A percentile compares a stretch with the other conserved stretches of the same genome.
Evolutionary conservation across 2,329 filamentous ascomycete species (phyloP).

Genomic region (Pestalotiopsis sp.): DNA sequence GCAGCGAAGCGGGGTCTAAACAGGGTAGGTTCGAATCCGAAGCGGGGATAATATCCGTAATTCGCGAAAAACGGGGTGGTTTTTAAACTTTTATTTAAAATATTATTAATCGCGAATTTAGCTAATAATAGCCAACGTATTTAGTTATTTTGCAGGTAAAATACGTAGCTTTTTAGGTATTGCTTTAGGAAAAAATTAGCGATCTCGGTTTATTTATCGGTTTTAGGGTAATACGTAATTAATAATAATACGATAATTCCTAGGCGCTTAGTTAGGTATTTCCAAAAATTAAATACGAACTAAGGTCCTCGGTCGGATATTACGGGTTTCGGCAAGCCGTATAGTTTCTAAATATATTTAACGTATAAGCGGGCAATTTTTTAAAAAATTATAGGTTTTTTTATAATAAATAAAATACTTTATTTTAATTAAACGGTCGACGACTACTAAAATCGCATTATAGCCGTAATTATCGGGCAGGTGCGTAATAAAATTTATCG

Average conservation of each 20-base stretch:
- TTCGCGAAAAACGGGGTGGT: not conserved
- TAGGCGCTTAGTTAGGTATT: not conserved
- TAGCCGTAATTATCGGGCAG: not conserved
- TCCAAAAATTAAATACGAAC: not conserved
- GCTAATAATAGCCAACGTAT: not conserved
- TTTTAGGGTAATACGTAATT: not conserved
- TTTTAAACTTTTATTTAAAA: not conserved
- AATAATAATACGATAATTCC: not conserved
- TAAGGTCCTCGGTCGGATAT: not conserved
- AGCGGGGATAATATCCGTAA: not conserved
- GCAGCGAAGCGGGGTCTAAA: rapidly evolving
- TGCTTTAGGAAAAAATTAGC: no score
- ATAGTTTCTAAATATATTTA: not conserved
- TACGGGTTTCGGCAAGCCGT: not conserved
- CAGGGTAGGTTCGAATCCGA: not conserved
- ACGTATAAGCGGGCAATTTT: not conserved
- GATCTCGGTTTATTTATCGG: no score
- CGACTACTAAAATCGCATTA: not conserved
- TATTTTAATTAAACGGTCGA: not conserved
- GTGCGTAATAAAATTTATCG: not conserved
- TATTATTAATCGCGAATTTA: not conserved
- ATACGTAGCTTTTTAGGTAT: no score
- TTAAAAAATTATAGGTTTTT: not conserved
- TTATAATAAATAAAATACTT: not conserved
- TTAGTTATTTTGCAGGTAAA: not conserved